Conservation (phyloP, 805 yeast species). For the Ogataea paraovalis region DNA sequence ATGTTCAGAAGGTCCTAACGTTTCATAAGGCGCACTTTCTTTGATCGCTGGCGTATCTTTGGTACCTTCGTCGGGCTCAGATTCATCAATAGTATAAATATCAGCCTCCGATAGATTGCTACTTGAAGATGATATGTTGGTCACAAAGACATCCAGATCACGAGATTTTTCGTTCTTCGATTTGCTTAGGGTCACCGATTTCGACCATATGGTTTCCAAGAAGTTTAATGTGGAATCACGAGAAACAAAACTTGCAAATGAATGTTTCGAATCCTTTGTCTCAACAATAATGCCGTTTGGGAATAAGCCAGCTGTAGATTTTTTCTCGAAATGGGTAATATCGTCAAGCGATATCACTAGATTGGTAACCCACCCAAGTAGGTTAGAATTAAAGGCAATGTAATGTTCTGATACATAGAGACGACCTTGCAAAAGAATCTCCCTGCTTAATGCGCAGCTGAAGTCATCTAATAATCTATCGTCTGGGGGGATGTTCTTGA, state of each 20-base stretch:
- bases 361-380: constrained; percentile 88
- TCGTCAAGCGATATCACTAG: constrained; percentile 69
- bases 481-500: constrained; percentile 59
- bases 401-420: constrained; percentile 74
- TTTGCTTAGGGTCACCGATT: constrained; percentile 32
- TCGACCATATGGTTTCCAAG: constrained; percentile 66
- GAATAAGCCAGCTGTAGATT: constrained; percentile 80
- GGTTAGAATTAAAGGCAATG: constrained; percentile 80
- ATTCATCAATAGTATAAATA: constrained; percentile 30
- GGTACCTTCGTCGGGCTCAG: constrained; percentile 22
- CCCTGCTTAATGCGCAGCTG: constrained; percentile 85
- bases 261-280: constrained; percentile 60
- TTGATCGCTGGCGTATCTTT: constrained; percentile 13
- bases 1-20: constrained; percentile 63
- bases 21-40: constrained; percentile 4
- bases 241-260: constrained; percentile 83
- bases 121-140: constrained; percentile 13
- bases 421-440: constrained; percentile 83
- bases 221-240: constrained; percentile 75
- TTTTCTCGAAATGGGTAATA: constrained; percentile 70
- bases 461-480: constrained; percentile 83
- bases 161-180: constrained; percentile 24
- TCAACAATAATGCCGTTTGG: constrained; percentile 83
- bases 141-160: constrained; percentile 19
- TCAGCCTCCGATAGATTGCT: constrained; percentile 26